A percentile compares a stretch with the other conserved stretches of the same genome.
phyloP scores from a whole-genome alignment of 768 basidiomycete species.

The Boletus speciosus region DNA sequence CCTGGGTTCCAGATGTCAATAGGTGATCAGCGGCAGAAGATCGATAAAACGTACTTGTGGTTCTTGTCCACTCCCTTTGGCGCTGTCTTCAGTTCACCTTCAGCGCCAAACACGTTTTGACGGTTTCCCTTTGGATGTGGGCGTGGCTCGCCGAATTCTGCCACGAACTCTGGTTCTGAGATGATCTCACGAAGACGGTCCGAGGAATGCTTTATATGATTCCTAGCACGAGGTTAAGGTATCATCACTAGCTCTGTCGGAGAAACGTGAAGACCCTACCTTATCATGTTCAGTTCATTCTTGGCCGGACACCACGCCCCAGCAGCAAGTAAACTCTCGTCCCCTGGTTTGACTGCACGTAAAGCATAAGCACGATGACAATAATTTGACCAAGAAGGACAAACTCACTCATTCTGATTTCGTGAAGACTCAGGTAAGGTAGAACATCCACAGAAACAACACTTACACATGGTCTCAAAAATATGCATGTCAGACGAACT shows the following conservation, averaged over 20 bases:
- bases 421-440: background rate
- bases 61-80: slow-evolving; percentile 87
- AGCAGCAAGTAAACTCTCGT: slow-evolving; percentile 70
- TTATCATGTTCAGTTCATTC: slow-evolving; percentile 73
- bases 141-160: slow-evolving; percentile 68
- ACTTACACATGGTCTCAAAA: slow-evolving; percentile 24
- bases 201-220: slow-evolving; percentile 61
- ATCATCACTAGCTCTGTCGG: background rate
- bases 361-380: slow-evolving; percentile 3
- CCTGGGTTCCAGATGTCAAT: slow-evolving; percentile 33
- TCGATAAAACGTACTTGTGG: slow-evolving; percentile 53
- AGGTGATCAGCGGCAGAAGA: background rate
- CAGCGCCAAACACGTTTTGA: slow-evolving; percentile 79
- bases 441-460: background rate
- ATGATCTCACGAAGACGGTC: slow-evolving; percentile 64
- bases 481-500: slow-evolving; percentile 4
- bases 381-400: background rate
- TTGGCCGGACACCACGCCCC: slow-evolving; percentile 79
- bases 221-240: slow-evolving; percentile 32
- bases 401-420: slow-evolving; percentile 22
- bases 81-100: slow-evolving; percentile 86
- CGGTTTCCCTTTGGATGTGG: slow-evolving; percentile 59
- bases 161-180: slow-evolving; percentile 65
- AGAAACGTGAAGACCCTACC: slow-evolving; percentile 38
- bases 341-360: slow-evolving; percentile 57